Conservation (phyloP, 164 flowering plant species). For the Liquidambar formosana region DNA sequence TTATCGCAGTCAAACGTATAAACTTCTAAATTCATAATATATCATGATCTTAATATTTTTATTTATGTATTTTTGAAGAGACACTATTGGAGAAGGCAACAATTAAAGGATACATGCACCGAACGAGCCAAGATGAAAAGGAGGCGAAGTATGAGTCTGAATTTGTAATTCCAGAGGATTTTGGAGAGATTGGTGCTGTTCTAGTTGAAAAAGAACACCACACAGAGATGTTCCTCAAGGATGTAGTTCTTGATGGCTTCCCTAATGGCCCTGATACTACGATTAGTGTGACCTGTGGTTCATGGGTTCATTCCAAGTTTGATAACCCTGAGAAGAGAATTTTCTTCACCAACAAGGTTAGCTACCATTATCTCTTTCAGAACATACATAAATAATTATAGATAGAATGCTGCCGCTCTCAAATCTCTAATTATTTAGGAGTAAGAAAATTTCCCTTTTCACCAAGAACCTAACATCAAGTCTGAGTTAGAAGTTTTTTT, state of each 20-base stretch:
- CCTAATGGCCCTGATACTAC: not conserved
- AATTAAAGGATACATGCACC: not conserved
- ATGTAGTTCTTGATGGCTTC: conserved; percentile 12
- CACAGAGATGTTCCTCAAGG: conserved; percentile 12
- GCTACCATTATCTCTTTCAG: too few species aligned
- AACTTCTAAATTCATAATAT: too few species aligned
- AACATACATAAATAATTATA: too few species aligned
- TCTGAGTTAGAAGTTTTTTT: too few species aligned
- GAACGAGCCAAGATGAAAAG: not conserved
- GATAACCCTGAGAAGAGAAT: conserved; percentile 24
- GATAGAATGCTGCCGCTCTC: too few species aligned
- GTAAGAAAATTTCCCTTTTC: too few species aligned
- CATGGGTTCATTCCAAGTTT: conserved; percentile 28
- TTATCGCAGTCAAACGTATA: too few species aligned
- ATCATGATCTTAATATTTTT: too few species aligned
- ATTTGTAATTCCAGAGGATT: conserved; percentile 6
- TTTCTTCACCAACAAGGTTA: conserved; percentile 32
- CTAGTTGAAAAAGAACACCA: conserved; percentile 5
- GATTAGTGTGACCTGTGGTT: conserved; percentile 7
- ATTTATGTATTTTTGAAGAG: not conserved
- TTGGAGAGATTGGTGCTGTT: too few species aligned
- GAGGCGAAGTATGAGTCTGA: conserved; percentile 9
- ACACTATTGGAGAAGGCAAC: conserved; percentile 6
- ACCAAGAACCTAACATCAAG: too few species aligned
- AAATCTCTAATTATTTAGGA: too few species aligned